phyloP scores from a whole-genome alignment of 1,139 yeast species.

The Yamadazyma trypodendri region DNA sequence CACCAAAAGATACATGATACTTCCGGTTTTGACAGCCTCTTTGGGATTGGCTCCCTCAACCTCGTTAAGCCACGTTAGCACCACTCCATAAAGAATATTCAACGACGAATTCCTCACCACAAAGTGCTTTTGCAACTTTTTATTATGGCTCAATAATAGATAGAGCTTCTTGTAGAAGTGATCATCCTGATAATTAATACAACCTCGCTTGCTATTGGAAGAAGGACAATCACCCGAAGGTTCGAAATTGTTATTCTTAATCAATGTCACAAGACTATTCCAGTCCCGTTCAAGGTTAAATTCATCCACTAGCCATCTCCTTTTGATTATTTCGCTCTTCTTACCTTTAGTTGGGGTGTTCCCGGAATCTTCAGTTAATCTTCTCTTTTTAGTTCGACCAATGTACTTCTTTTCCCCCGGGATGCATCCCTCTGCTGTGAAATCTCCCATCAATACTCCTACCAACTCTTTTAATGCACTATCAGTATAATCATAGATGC shows the following conservation, averaged over 20 bases:
- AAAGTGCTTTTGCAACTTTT: conserved; percentile 45
- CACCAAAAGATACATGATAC: conserved; percentile 50
- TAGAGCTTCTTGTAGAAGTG: conserved; percentile 32
- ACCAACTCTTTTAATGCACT: conserved; percentile 52
- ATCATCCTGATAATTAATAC: conserved; percentile 26
- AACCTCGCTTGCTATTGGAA: conserved; percentile 10
- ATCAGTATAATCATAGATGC: conserved; percentile 61
- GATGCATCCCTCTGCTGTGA: conserved; percentile 52
- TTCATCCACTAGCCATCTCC: conserved; percentile 63
- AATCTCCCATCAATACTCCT: conserved; percentile 54
- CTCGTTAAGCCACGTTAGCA: conserved; percentile 54
- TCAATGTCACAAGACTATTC: conserved; percentile 45
- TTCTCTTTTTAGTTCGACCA: conserved; percentile 25
- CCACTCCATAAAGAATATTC: conserved; percentile 55
- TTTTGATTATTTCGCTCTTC: conserved; percentile 28
- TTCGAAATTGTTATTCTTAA: conserved; percentile 30
- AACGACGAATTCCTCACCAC: conserved; percentile 61
- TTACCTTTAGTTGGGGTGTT: conserved; percentile 10
- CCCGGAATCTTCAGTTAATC: conserved; percentile 13
- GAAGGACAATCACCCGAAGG: conserved; percentile 9
- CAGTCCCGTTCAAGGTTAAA: conserved; percentile 54
- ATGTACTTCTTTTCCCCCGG: conserved; percentile 52
- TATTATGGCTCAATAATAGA: conserved; percentile 28
- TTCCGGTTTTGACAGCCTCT: conserved; percentile 32
- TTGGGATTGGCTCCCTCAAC: conserved; percentile 7